These are phyloP conservation scores for Hygrophila difformis DNA, from an alignment of 257 asterid species.

Conservation along the genomic window DNA sequence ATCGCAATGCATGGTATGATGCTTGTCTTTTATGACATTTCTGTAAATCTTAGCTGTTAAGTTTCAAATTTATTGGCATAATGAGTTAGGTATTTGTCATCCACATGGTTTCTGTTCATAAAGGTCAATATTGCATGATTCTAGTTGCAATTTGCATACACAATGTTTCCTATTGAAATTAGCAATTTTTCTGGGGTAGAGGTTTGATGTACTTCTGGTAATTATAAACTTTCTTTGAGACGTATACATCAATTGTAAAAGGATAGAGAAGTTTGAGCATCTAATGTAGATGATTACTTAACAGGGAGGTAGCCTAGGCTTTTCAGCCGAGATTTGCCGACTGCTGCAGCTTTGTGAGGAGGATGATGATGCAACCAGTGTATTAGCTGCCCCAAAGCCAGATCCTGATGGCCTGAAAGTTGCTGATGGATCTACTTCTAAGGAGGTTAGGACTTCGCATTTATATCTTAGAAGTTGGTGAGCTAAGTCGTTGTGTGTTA, in stretches of 20 bases:
- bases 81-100: neutral
- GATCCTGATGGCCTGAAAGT: slow-evolving; percentile 61
- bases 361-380: slow-evolving; percentile 98
- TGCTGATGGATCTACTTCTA: slow-evolving; percentile 37
- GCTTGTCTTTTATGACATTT: too few relatives aligned
- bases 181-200: too few relatives aligned
- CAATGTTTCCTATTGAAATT: neutral
- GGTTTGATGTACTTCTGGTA: too few relatives aligned
- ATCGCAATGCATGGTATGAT: too few relatives aligned
- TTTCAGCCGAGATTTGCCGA: slow-evolving; percentile 71
- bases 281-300: slow-evolving; percentile 16
- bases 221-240: too few relatives aligned
- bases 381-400: slow-evolving; percentile 74
- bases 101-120: neutral
- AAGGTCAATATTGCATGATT: neutral
- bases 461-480: neutral
- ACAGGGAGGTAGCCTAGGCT: slow-evolving; percentile 84
- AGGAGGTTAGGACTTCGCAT: slow-evolving; percentile 40
- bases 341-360: slow-evolving; percentile 83
- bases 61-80: neutral
- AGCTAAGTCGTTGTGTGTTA: too few relatives aligned
- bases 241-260: too few relatives aligned
- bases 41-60: too few relatives aligned
- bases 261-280: neutral
- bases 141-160: neutral